Percentiles rank a stretch among this genome's conserved stretches.
Conservation (phyloP, 371 early-diverging fungal species). For the Apophysomyces ossiformis region DNA sequence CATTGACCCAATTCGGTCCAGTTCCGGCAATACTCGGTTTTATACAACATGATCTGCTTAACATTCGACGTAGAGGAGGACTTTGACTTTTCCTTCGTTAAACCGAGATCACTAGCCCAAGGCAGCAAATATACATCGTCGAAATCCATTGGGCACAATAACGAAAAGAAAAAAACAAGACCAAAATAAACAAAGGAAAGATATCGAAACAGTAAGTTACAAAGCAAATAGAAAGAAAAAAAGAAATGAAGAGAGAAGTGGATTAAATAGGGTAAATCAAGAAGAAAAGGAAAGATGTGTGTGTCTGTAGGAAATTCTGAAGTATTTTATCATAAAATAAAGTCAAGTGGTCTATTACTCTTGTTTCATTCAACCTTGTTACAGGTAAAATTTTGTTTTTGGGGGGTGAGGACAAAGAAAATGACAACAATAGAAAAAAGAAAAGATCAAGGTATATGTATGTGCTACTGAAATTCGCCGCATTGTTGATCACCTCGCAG, state of each 20-base stretch:
- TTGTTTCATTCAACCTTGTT: slow-evolving; percentile 11
- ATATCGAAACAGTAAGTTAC: neutral
- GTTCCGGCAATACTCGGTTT: slow-evolving; percentile 96
- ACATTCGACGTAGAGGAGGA: slow-evolving; percentile 4
- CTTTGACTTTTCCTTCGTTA: neutral
- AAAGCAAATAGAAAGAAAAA: neutral
- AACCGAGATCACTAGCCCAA: neutral
- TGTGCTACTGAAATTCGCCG: slow-evolving; percentile 6
- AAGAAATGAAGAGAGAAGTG: neutral
- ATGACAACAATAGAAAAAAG: neutral
- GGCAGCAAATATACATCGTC: neutral
- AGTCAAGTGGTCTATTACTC: slow-evolving; percentile 8
- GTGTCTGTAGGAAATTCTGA: neutral
- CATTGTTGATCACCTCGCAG: slow-evolving; percentile 16
- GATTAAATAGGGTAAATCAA: neutral
- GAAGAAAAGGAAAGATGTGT: slow-evolving; percentile 2
- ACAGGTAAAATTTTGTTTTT: slow-evolving; percentile 4
- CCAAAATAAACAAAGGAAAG: neutral
- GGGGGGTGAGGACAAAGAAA: neutral
- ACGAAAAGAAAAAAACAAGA: neutral
- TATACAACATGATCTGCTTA: slow-evolving; percentile 82
- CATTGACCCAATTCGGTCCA: slow-evolving; percentile 89
- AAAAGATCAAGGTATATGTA: neutral
- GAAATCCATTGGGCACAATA: neutral
- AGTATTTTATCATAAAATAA: slow-evolving; percentile 1